Percentiles rank a stretch among this genome's conserved stretches.
These are phyloP conservation scores for Arachnopeziza araneosa DNA, from an alignment of 2,329 filamentous ascomycete genomes.

Conservation along the genomic window DNA sequence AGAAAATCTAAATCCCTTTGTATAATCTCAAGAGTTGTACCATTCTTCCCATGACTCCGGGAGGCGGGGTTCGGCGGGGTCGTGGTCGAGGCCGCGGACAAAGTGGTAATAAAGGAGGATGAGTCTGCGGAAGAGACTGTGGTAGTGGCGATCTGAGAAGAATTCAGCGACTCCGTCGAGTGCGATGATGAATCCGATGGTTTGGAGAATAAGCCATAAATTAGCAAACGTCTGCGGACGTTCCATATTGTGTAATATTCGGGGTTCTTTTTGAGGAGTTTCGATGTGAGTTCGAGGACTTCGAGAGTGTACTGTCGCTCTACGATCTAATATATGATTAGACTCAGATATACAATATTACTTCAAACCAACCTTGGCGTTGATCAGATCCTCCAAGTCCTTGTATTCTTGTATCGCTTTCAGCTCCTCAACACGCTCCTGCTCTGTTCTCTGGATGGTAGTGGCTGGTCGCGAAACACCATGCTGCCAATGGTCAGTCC, in stretches of 20 bases:
- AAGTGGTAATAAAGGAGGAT: conserved; percentile 52
- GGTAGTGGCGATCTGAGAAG: conserved; percentile 48
- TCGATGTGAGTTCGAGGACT: conserved; percentile 64
- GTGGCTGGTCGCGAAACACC: conserved; percentile 67
- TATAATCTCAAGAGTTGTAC: conserved; percentile 53
- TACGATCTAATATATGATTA: conserved; percentile 20
- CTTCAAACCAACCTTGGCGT: conserved; percentile 48
- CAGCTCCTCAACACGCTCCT: conserved; percentile 65
- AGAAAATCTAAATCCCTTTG: conserved; percentile 74
- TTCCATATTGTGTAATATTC: conserved; percentile 94
- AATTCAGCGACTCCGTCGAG: conserved; percentile 50
- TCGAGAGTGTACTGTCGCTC: conserved; percentile 37
- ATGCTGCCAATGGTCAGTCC: conserved; percentile 56
- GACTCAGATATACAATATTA: not conserved
- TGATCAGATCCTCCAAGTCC: conserved; percentile 62
- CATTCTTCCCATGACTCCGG: conserved; percentile 45
- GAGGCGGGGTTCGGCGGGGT: conserved; percentile 42
- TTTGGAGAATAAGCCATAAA: conserved; percentile 50
- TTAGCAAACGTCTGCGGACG: conserved; percentile 68
- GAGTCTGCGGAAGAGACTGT: conserved; percentile 60
- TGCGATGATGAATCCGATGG: conserved; percentile 44
- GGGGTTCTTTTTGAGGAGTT: conserved; percentile 69
- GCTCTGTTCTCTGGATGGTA: conserved; percentile 55
- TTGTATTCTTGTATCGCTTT: conserved; percentile 73
- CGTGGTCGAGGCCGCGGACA: conserved; percentile 44